These are phyloP conservation scores for Melastoma malabathricum DNA, from an alignment of 345 rosid species.

Conservation along the genomic window DNA sequence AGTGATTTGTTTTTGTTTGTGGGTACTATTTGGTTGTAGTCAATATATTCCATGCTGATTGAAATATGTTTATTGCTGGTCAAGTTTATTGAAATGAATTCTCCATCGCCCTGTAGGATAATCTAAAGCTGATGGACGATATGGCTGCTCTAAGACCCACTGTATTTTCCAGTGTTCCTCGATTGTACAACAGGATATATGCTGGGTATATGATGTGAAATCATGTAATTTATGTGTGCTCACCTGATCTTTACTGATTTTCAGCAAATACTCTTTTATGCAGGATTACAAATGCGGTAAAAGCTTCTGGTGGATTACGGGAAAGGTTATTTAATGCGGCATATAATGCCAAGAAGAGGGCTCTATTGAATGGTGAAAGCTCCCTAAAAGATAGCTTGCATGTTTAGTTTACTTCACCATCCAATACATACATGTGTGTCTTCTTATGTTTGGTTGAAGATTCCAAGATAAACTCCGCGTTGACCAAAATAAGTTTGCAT, in stretches of 20 bases:
- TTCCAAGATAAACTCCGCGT: too few relatives aligned
- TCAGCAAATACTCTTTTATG: not conserved
- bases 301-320: slow-evolving; percentile 64
- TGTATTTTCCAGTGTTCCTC: slow-evolving; percentile 89
- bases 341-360: slow-evolving; percentile 91
- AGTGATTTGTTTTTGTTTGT: too few relatives aligned
- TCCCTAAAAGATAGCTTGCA: not conserved
- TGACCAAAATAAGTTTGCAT: too few relatives aligned
- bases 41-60: too few relatives aligned
- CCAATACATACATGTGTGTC: too few relatives aligned
- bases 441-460: too few relatives aligned
- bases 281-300: slow-evolving; percentile 77
- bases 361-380: slow-evolving; percentile 60
- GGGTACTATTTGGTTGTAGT: not conserved
- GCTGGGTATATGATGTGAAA: slow-evolving; percentile 43
- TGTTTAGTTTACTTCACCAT: too few relatives aligned
- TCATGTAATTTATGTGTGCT: not conserved
- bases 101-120: slow-evolving; percentile 46
- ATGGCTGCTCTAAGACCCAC: slow-evolving; percentile 86
- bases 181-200: slow-evolving; percentile 85
- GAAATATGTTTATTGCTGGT: too few relatives aligned
- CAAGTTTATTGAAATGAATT: not conserved
- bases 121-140: slow-evolving; percentile 83
- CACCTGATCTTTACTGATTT: too few relatives aligned
- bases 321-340: slow-evolving; percentile 88